phyloP scores from a whole-genome alignment of 2,329 filamentous ascomycete species.

The Claviceps pazoutovae region DNA sequence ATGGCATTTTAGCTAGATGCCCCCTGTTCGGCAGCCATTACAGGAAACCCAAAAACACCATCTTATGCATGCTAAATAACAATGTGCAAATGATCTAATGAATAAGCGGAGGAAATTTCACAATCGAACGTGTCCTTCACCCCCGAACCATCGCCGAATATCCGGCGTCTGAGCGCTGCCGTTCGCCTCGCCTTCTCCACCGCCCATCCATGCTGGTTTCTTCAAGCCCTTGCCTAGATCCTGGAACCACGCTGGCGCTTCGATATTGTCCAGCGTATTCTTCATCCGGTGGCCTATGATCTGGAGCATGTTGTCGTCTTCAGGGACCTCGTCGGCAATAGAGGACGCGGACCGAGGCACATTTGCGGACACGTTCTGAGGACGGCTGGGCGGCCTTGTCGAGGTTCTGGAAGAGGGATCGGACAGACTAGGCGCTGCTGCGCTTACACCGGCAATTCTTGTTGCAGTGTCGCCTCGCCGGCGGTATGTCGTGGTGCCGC shows the following conservation, averaged over 20 bases:
- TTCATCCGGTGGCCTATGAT: conserved; percentile 72
- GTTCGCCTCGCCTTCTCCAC: conserved; percentile 35
- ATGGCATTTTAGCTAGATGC: no score
- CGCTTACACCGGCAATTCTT: conserved; percentile 18
- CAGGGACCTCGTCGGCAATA: conserved; percentile 35
- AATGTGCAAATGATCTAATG: neutral
- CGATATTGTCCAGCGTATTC: conserved; percentile 80
- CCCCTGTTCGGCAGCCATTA: no score
- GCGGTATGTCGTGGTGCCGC: conserved; percentile 44
- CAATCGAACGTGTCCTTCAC: conserved; percentile 16
- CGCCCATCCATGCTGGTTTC: conserved; percentile 75
- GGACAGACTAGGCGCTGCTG: conserved; percentile 31
- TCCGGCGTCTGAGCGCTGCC: conserved; percentile 23
- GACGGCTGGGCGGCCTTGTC: conserved; percentile 23
- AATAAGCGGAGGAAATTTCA: neutral
- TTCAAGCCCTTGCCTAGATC: conserved; percentile 56
- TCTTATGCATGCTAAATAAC: no score
- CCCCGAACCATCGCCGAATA: conserved; percentile 46
- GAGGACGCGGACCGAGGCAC: conserved; percentile 13
- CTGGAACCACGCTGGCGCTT: conserved; percentile 70
- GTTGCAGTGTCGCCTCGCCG: conserved; percentile 31
- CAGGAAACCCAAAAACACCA: no score
- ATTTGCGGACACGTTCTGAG: conserved; percentile 23
- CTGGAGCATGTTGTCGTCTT: conserved; percentile 72
- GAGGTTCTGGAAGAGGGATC: conserved; percentile 28